Evolutionary conservation across 2,329 filamentous ascomycete genomes (phyloP).

Genomic region (Fusarium sp.): DNA sequence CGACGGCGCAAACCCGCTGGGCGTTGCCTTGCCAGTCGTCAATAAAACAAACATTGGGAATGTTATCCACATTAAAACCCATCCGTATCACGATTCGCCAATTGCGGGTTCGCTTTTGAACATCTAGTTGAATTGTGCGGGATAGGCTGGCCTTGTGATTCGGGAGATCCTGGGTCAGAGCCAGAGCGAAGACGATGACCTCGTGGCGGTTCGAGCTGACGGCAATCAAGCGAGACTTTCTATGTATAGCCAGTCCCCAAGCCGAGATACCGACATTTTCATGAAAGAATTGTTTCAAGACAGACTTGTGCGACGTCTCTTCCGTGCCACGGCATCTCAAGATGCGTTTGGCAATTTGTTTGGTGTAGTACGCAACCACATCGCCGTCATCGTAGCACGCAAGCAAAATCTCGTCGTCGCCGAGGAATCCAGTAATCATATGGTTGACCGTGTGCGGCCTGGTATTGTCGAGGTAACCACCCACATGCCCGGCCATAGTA

Average conservation of each 20-base stretch:
- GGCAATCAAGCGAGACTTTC: constrained; percentile 85
- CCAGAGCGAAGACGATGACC: constrained; percentile 68
- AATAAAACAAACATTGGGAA: constrained; percentile 69
- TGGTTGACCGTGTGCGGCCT: constrained; percentile 78
- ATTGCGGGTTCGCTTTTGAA: constrained; percentile 58
- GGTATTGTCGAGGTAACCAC: constrained; percentile 67
- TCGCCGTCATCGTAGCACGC: constrained; percentile 83
- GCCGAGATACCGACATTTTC: constrained; percentile 84
- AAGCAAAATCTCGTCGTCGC: constrained; percentile 78
- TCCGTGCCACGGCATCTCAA: constrained; percentile 39
- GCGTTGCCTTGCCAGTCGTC: constrained; percentile 64
- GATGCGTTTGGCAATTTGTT: constrained; percentile 64
- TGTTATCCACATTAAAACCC: constrained; percentile 59
- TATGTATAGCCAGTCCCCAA: constrained; percentile 91
- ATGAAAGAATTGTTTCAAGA: constrained; percentile 73
- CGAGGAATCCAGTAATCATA: constrained; percentile 77
- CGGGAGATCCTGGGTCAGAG: constrained; percentile 48
- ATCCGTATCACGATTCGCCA: constrained; percentile 67
- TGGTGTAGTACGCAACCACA: constrained; percentile 78
- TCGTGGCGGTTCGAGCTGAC: constrained; percentile 82
- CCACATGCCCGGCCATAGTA: constrained; percentile 57
- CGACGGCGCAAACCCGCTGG: constrained; percentile 65
- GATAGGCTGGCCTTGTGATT: constrained; percentile 11
- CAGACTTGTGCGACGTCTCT: constrained; percentile 12
- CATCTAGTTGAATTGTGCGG: constrained; percentile 4